Percentiles rank a stretch among this genome's conserved stretches.
These are phyloP conservation scores for Populus tomentosa DNA, from an alignment of 441 rosid species.

Conservation along the genomic window DNA sequence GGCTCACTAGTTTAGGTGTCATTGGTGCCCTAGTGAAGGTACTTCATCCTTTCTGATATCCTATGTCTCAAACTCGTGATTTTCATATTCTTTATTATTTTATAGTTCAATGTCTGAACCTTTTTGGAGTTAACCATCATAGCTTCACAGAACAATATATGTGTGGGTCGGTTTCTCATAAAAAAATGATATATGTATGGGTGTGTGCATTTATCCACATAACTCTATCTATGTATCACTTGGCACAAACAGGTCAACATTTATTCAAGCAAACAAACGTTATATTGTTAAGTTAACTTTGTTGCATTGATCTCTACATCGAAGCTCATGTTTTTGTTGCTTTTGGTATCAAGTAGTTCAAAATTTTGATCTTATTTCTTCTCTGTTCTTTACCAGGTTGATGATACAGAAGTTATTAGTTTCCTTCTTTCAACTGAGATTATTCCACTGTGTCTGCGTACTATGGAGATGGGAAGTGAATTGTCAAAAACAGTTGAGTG, in stretches of 20 bases:
- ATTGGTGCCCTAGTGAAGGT: conserved; percentile 99
- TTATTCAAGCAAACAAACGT: background rate
- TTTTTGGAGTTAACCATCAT: background rate
- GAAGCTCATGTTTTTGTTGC: background rate
- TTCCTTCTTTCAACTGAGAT: conserved; percentile 97
- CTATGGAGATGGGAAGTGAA: conserved; percentile 99
- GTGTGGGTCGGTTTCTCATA: background rate
- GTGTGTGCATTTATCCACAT: background rate
- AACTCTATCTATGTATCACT: background rate
- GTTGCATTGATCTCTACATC: background rate
- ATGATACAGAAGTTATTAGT: conserved; percentile 96
- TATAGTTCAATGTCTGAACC: background rate
- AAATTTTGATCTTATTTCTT: background rate
- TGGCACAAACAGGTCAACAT: background rate
- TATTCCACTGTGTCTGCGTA: conserved; percentile 87
- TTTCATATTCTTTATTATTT: background rate
- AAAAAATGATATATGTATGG: background rate
- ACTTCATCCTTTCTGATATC: conserved; percentile 19
- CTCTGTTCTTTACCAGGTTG: conserved; percentile 53
- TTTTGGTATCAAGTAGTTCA: background rate
- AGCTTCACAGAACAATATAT: background rate
- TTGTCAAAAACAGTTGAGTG: conserved; percentile 89
- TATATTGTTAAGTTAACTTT: background rate
- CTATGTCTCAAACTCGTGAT: background rate
- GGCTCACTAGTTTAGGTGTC: conserved; percentile 98